phyloP scores from a whole-genome alignment of 2,329 filamentous ascomycete genomes.

The Fusarium bulbicola region DNA sequence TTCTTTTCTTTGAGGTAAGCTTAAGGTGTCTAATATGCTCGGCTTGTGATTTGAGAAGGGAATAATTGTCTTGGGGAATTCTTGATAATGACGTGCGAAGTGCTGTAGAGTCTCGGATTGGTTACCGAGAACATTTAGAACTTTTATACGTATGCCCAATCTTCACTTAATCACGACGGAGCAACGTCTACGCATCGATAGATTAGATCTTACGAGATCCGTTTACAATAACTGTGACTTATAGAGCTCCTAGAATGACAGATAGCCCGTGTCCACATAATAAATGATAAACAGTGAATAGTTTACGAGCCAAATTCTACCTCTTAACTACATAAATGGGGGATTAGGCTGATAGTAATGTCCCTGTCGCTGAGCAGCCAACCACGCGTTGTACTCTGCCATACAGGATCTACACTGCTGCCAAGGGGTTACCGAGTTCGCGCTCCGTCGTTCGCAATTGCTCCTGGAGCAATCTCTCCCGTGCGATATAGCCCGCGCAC shows the following conservation, averaged over 20 bases:
- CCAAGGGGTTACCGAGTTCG: not conserved
- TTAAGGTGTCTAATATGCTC: rapidly evolving
- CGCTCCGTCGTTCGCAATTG: not conserved
- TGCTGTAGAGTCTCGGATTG: rapidly evolving
- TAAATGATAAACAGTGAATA: not conserved
- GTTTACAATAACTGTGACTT: rapidly evolving
- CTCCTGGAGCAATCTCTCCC: not conserved
- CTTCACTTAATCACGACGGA: not conserved
- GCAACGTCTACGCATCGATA: not conserved
- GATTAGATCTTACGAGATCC: rapidly evolving
- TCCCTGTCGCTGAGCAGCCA: not conserved
- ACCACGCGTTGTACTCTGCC: not conserved
- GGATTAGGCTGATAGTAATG: not conserved
- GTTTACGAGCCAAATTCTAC: no score
- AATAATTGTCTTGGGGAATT: rapidly evolving
- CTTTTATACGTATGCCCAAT: not conserved
- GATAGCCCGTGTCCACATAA: rapidly evolving
- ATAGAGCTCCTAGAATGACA: rapidly evolving
- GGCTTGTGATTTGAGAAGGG: rapidly evolving
- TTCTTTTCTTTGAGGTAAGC: rapidly evolving
- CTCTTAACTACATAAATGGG: not conserved
- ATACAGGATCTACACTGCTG: not conserved
- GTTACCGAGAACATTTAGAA: not conserved
- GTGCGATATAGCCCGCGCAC: not conserved
- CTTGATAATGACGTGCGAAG: rapidly evolving